Conservation (phyloP, 2,329 filamentous ascomycete species). For the Diaporthe velutina region DNA sequence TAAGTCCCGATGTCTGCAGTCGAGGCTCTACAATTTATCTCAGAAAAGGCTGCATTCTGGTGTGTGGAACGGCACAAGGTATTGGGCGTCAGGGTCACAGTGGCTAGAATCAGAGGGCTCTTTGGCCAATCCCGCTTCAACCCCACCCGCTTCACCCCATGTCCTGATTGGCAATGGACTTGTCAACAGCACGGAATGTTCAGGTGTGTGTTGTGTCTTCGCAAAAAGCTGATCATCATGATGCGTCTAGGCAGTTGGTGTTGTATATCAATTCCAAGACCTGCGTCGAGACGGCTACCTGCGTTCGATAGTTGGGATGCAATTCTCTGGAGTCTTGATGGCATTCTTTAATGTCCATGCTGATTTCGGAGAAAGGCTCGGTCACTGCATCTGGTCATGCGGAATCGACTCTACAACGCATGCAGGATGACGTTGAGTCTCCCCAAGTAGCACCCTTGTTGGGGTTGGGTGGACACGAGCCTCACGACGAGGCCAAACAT, state of each 20-base stretch:
- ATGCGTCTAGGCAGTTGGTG: not conserved
- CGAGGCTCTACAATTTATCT: not conserved
- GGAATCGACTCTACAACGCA: not conserved
- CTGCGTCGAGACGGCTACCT: not conserved
- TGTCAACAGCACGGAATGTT: not conserved
- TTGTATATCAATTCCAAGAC: not conserved
- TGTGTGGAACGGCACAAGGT: not conserved
- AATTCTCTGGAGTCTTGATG: not conserved
- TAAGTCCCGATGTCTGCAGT: no score
- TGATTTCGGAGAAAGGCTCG: not conserved
- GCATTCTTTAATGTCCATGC: constrained; percentile 12
- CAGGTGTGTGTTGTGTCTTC: not conserved
- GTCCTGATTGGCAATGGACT: not conserved
- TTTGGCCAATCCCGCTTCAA: not conserved
- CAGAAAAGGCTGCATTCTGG: not conserved
- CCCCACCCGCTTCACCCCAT: no score
- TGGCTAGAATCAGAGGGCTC: not conserved
- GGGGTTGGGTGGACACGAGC: not conserved
- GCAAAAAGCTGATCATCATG: not conserved
- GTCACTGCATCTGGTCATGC: not conserved
- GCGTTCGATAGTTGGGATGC: constrained; percentile 10
- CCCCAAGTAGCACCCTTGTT: not conserved
- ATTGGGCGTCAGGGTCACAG: not conserved
- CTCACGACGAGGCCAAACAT: not conserved
- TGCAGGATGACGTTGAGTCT: constrained; percentile 1